Evolutionary conservation across 306 rosid genomes (phyloP).

Genomic region (Spatholobus suberectus): DNA sequence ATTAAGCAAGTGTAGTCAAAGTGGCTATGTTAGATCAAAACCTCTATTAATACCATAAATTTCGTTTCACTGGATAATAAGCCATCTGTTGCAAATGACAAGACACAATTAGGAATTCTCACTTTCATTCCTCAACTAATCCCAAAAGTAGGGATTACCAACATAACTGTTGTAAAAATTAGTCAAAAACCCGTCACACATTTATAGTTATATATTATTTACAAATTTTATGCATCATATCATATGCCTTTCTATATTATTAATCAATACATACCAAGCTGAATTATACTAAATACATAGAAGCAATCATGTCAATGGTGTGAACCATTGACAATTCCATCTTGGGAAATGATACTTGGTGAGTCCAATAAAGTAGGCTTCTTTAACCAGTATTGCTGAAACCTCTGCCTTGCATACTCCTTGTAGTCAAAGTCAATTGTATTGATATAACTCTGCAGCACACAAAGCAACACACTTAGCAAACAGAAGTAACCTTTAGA

Average conservation of each 20-base stretch:
- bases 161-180: not conserved
- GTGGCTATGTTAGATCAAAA: too few relatives aligned
- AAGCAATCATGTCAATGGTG: slow-evolving; percentile 29
- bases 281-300: slow-evolving; percentile 1
- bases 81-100: not conserved
- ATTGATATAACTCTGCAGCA: slow-evolving; percentile 74
- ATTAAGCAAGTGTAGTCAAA: not conserved
- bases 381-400: slow-evolving; percentile 70
- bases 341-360: not conserved
- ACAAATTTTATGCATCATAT: slow-evolving; percentile 16
- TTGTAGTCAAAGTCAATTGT: slow-evolving; percentile 86
- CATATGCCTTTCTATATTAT: slow-evolving; percentile 30
- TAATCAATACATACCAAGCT: not conserved
- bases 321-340: slow-evolving; percentile 21
- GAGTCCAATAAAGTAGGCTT: slow-evolving; percentile 60
- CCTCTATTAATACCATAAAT: too few relatives aligned
- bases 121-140: slow-evolving; percentile 6
- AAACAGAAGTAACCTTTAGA: not conserved
- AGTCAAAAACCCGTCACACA: slow-evolving; percentile 15
- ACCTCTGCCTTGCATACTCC: slow-evolving; percentile 91
- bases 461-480: slow-evolving; percentile 21
- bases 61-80: not conserved
- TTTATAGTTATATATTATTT: slow-evolving; percentile 21
- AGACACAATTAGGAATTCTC: not conserved
- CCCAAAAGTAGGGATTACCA: slow-evolving; percentile 12